Percentiles rank a stretch among this genome's conserved stretches.
phyloP scores from a whole-genome alignment of 129 eudicot species.

The Kitagawia praeruptora region DNA sequence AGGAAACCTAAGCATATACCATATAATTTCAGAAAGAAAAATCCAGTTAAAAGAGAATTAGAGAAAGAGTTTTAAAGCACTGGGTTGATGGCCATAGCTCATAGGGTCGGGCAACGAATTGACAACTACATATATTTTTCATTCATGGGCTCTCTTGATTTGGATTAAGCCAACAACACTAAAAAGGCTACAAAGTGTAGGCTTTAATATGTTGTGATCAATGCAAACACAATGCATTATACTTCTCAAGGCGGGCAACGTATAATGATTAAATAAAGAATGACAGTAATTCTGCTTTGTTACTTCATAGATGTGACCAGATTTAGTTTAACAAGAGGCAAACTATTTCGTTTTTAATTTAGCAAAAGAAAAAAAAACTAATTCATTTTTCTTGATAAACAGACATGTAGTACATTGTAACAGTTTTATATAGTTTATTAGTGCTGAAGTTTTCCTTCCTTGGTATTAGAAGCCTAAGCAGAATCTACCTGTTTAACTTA shows the following conservation, averaged over 20 bases:
- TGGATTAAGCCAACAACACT: background rate
- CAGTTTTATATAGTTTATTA: background rate
- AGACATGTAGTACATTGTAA: background rate
- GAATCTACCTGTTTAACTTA: background rate
- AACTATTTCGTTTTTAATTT: no score
- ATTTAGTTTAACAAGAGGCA: background rate
- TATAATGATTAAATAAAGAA: no score
- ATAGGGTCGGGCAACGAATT: background rate
- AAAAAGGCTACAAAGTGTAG: background rate
- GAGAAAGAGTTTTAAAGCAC: background rate
- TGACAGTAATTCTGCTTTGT: background rate
- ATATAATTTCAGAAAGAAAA: background rate
- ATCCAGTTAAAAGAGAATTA: no score
- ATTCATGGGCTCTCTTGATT: background rate
- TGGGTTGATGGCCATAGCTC: background rate
- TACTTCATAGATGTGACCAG: background rate
- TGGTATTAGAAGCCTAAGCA: background rate
- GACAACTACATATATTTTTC: background rate
- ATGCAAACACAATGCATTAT: background rate
- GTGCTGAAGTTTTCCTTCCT: background rate
- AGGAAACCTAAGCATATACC: background rate
- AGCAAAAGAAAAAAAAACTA: no score
- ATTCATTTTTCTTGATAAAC: background rate
- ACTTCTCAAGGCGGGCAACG: background rate
- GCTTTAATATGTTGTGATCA: background rate